Percentiles rank a stretch among this genome's conserved stretches.
phyloP scores from a whole-genome alignment of 108 stramenopile genomes.

The Cyclotella choctawhatcheeana region DNA sequence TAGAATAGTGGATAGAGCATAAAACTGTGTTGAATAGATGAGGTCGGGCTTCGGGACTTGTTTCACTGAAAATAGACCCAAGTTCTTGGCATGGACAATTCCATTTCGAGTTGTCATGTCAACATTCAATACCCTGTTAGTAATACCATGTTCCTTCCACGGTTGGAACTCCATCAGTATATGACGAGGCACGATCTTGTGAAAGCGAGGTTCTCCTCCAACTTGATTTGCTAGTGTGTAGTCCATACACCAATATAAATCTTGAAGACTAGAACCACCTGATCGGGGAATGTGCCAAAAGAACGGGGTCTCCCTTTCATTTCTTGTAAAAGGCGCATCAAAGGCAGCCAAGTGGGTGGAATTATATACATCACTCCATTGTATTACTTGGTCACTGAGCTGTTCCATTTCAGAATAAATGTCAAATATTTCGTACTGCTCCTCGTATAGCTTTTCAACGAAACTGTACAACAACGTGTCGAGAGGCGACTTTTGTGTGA shows the following conservation, averaged over 20 bases:
- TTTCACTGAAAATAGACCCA: background rate
- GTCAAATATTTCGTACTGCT: conserved; percentile 41
- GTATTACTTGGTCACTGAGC: background rate
- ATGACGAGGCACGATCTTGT: conserved; percentile 7
- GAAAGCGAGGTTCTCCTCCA: conserved; percentile 15
- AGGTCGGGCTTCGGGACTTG: conserved; percentile 1
- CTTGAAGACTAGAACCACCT: conserved; percentile 17
- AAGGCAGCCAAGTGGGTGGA: background rate
- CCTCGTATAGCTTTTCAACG: conserved; percentile 32
- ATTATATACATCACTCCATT: conserved; percentile 7
- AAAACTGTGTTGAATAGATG: conserved; percentile 9
- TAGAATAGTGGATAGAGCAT: background rate
- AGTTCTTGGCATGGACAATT: conserved; percentile 11
- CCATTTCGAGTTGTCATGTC: conserved; percentile 16
- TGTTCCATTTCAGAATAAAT: conserved; percentile 3
- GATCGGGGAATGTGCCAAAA: conserved; percentile 29
- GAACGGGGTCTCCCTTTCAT: conserved; percentile 20
- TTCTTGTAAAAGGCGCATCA: background rate
- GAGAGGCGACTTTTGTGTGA: conserved; percentile 21
- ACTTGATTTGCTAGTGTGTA: conserved; percentile 14
- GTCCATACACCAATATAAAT: conserved; percentile 25
- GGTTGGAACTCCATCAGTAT: conserved; percentile 13
- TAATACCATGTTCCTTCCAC: conserved; percentile 9
- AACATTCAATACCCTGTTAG: conserved; percentile 12
- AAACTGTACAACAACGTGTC: conserved; percentile 49